phyloP scores from a whole-genome alignment of 2,329 filamentous ascomycete species.

The Hypoxylon sp. region DNA sequence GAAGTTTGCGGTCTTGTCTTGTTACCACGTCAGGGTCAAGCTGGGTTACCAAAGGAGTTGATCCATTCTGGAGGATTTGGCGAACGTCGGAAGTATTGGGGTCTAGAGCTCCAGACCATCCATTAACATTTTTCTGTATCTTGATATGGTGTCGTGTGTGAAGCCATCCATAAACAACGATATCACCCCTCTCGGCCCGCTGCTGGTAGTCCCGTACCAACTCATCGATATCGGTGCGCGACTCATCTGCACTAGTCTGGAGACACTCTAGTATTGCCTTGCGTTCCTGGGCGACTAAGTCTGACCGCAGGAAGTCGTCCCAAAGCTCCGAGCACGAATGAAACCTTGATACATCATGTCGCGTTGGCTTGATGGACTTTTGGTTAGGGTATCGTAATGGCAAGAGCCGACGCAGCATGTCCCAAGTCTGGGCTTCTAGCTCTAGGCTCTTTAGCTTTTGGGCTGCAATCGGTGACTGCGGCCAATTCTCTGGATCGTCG shows the following conservation, averaged over 20 bases:
- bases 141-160: slow-evolving; percentile 93
- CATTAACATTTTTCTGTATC: slow-evolving; percentile 82
- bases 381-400: slow-evolving; percentile 71
- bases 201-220: slow-evolving; percentile 81
- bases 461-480: slow-evolving; percentile 44
- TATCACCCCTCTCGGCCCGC: slow-evolving; percentile 80
- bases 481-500: slow-evolving; percentile 60
- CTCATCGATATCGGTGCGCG: slow-evolving; percentile 77
- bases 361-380: slow-evolving; percentile 51
- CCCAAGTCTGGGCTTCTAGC: slow-evolving; percentile 90
- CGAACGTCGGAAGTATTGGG: slow-evolving; percentile 69
- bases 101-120: slow-evolving; percentile 73
- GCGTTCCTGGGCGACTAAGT: slow-evolving; percentile 81
- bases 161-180: slow-evolving; percentile 90
- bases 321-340: slow-evolving; percentile 58
- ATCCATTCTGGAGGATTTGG: slow-evolving; percentile 66
- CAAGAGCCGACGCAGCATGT: slow-evolving; percentile 80
- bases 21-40: slow-evolving; percentile 91
- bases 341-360: slow-evolving; percentile 49
- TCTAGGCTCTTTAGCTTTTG: slow-evolving; percentile 74
- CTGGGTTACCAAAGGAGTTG: slow-evolving; percentile 80
- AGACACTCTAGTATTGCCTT: slow-evolving; percentile 87
- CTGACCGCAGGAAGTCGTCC: slow-evolving; percentile 78
- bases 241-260: slow-evolving; percentile 76
- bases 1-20: slow-evolving; percentile 80